Percentiles rank a stretch among this genome's conserved stretches.
phyloP scores from a whole-genome alignment of 2,329 filamentous ascomycete species.

The Cordyceps cicadae region DNA sequence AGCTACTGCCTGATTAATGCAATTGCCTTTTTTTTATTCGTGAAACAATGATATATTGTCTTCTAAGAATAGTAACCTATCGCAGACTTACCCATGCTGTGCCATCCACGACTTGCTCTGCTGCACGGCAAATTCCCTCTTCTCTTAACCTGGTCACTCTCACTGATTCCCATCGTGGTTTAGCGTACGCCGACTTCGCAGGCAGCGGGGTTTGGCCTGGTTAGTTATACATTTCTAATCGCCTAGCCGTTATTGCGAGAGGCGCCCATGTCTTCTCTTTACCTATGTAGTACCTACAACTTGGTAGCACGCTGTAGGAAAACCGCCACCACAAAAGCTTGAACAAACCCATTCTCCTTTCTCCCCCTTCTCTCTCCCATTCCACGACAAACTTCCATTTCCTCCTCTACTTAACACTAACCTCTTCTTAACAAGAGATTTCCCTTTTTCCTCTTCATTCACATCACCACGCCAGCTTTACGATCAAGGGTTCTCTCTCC shows the following conservation, averaged over 20 bases:
- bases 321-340: neutral
- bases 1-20: neutral
- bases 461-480: too few relatives aligned
- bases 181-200: constrained; percentile 8
- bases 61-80: too few relatives aligned
- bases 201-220: neutral
- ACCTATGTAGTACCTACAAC: too few relatives aligned
- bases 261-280: neutral
- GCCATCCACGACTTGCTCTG: too few relatives aligned
- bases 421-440: too few relatives aligned
- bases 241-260: constrained; percentile 5
- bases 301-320: neutral
- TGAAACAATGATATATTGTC: too few relatives aligned
- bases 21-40: neutral
- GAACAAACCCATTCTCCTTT: neutral
- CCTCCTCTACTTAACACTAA: too few relatives aligned
- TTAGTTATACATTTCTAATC: constrained; percentile 8
- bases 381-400: neutral
- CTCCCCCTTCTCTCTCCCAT: neutral
- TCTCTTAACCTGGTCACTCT: neutral
- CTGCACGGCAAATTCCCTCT: neutral
- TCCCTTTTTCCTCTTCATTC: too few relatives aligned
- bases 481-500: too few relatives aligned
- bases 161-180: neutral
- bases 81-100: too few relatives aligned